Percentiles rank a stretch among this genome's conserved stretches.
Evolutionary conservation across 2,329 filamentous ascomycete genomes (phyloP).

Genomic region (Hypoxylon rubiginosum): DNA sequence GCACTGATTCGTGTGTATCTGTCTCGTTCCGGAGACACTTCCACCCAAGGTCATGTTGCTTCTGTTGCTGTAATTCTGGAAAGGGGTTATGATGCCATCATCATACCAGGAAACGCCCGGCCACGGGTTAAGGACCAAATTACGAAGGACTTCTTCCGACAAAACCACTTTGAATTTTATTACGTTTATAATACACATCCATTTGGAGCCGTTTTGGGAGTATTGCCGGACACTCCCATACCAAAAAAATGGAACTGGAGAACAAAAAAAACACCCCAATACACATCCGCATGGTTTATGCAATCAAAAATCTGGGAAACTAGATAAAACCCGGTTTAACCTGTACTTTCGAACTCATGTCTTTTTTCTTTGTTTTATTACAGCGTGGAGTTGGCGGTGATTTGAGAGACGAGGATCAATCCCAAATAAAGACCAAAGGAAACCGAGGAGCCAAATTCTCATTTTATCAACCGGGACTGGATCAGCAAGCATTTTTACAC

Average conservation of each 20-base stretch:
- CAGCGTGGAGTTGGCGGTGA: constrained; percentile 53
- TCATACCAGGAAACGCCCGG: constrained; percentile 27
- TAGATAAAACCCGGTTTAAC: constrained; percentile 37
- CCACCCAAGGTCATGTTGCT: constrained; percentile 32
- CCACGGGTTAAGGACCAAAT: constrained; percentile 24
- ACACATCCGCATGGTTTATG: constrained; percentile 7
- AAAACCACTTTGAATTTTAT: constrained; percentile 34
- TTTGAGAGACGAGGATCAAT: constrained; percentile 46
- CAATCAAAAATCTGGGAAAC: constrained; percentile 44
- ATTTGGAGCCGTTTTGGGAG: constrained; percentile 33
- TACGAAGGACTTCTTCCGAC: constrained; percentile 34
- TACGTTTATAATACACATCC: constrained; percentile 43
- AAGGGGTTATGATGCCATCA: constrained; percentile 25
- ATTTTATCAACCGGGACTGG: constrained; percentile 41
- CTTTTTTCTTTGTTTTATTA: constrained; percentile 48
- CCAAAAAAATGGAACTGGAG: constrained; percentile 31
- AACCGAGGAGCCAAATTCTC: constrained; percentile 40
- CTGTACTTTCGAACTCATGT: constrained; percentile 48
- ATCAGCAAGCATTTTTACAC: constrained; percentile 49
- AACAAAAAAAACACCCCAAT: constrained; percentile 35
- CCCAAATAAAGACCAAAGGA: constrained; percentile 38
- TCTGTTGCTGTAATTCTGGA: constrained; percentile 29
- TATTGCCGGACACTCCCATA: constrained; percentile 34
- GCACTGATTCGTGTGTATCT: constrained; percentile 34
- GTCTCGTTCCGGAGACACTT: constrained; percentile 27